A percentile compares a stretch with the other conserved stretches of the same genome.
phyloP scores from a whole-genome alignment of 345 rosid genomes.

The Populus davidiana region DNA sequence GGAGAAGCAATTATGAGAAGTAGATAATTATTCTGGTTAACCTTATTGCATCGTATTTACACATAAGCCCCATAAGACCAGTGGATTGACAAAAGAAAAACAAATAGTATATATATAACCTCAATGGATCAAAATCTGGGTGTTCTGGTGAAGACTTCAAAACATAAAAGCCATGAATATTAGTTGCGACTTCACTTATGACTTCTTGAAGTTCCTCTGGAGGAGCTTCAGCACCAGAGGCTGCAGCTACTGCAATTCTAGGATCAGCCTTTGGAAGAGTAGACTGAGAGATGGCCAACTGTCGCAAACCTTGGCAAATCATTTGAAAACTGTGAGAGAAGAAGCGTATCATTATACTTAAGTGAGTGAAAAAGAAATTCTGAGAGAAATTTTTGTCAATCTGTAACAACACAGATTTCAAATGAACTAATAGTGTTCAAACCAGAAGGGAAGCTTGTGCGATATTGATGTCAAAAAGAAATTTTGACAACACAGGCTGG shows the following conservation, averaged over 20 bases:
- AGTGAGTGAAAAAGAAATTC: background rate
- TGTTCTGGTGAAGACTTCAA: constrained; percentile 56
- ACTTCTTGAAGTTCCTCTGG: constrained; percentile 51
- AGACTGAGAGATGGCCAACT: constrained; percentile 58
- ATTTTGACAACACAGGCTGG: background rate
- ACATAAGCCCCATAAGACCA: background rate
- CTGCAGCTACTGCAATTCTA: constrained; percentile 49
- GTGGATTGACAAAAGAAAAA: background rate
- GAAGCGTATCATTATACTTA: constrained; percentile 7
- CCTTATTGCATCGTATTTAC: background rate
- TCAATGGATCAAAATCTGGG: constrained; percentile 56
- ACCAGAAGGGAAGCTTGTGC: background rate
- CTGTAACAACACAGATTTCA: no score
- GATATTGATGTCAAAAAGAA: no score
- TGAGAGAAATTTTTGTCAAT: background rate
- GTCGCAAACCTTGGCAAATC: constrained; percentile 61
- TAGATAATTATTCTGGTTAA: background rate
- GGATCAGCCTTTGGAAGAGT: constrained; percentile 66
- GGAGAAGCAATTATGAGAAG: background rate
- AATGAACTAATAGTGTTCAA: background rate
- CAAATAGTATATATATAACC: constrained; percentile 36
- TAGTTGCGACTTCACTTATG: constrained; percentile 51
- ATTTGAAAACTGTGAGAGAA: constrained; percentile 51
- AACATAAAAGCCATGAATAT: constrained; percentile 51
- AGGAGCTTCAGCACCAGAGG: constrained; percentile 59